These are phyloP conservation scores for Hemerocallis citrina DNA, from an alignment of 106 monocot species.

Conservation along the genomic window DNA sequence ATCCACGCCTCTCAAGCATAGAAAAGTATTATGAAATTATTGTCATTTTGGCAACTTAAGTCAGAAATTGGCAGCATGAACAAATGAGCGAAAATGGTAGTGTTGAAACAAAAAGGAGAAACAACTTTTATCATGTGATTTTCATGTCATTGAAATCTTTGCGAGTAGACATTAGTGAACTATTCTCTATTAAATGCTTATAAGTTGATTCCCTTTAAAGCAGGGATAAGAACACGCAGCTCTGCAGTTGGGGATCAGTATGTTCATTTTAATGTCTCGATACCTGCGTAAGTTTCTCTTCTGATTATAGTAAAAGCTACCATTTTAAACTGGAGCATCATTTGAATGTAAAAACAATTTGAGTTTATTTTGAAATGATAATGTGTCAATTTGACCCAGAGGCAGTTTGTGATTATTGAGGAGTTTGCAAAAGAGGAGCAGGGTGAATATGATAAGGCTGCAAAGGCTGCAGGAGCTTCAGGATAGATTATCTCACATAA, in stretches of 20 bases:
- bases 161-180: too few relatives aligned
- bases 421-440: constrained; percentile 68
- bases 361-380: not conserved
- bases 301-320: not conserved
- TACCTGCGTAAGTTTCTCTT: constrained; percentile 53
- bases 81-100: too few relatives aligned
- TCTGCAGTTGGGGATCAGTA: constrained; percentile 67
- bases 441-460: constrained; percentile 33
- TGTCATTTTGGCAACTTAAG: too few relatives aligned
- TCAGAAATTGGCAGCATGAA: too few relatives aligned
- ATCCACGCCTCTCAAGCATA: too few relatives aligned
- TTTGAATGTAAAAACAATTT: not conserved
- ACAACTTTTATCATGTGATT: too few relatives aligned
- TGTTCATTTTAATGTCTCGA: constrained; percentile 72
- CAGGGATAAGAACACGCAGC: constrained; percentile 68
- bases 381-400: constrained; percentile 44
- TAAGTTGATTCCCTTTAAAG: too few relatives aligned
- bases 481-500: constrained; percentile 22
- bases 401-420: constrained; percentile 42
- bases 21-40: too few relatives aligned
- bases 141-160: too few relatives aligned
- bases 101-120: too few relatives aligned
- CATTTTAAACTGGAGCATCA: not conserved
- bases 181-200: too few relatives aligned
- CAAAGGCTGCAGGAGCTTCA: constrained; percentile 42